Conservation (phyloP, 768 basidiomycete species). For the Boletus barrowsii region DNA sequence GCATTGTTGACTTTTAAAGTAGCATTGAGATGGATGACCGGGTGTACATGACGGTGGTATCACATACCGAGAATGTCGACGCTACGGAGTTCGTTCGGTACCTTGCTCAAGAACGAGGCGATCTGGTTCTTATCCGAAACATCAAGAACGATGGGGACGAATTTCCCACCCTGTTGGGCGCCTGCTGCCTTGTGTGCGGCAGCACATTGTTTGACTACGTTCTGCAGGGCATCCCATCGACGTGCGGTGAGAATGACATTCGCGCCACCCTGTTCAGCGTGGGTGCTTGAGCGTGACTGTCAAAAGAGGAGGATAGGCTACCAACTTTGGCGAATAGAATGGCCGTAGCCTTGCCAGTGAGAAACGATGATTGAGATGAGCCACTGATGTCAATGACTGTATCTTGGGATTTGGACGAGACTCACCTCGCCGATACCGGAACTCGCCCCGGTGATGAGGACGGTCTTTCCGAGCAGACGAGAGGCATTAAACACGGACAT, state of each 20-base stretch:
- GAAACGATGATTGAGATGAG: conserved; percentile 1
- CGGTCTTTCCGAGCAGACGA: conserved; percentile 78
- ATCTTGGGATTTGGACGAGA: conserved; percentile 1
- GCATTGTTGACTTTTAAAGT: conserved; percentile 63
- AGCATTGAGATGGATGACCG: background rate
- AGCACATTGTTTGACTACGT: conserved; percentile 64
- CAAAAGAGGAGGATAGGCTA: background rate
- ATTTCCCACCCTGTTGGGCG: conserved; percentile 71
- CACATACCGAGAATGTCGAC: conserved; percentile 80
- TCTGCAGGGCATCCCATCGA: conserved; percentile 65
- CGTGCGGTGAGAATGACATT: conserved; percentile 86
- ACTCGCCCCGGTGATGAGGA: conserved; percentile 87
- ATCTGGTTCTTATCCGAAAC: conserved; percentile 76
- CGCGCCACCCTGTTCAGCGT: conserved; percentile 62
- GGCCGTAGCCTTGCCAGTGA: conserved; percentile 66
- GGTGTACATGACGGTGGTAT: background rate
- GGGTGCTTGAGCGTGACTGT: background rate
- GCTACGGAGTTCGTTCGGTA: conserved; percentile 65
- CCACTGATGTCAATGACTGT: background rate
- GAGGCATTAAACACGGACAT: conserved; percentile 85
- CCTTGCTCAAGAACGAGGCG: conserved; percentile 62
- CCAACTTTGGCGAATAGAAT: conserved; percentile 82
- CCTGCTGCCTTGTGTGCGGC: conserved; percentile 73
- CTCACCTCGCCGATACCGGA: conserved; percentile 86
- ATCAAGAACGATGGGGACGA: conserved; percentile 71